These are phyloP conservation scores for Hortiboletus campestris DNA, from an alignment of 768 basidiomycete genomes.

Conservation along the genomic window DNA sequence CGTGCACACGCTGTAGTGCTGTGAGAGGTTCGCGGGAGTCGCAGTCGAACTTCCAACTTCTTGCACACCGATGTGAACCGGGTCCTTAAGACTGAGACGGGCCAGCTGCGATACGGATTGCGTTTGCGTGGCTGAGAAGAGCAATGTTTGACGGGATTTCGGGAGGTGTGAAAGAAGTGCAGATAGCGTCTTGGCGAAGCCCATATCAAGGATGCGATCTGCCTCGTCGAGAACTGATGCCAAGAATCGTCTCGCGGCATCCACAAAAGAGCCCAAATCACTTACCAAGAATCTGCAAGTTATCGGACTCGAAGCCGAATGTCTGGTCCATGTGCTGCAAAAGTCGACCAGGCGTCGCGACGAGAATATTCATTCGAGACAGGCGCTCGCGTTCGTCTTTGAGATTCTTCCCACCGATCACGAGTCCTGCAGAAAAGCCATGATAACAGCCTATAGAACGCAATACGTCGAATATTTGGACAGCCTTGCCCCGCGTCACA, in stretches of 20 bases:
- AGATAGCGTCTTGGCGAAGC: slow-evolving; percentile 83
- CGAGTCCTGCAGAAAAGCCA: slow-evolving; percentile 87
- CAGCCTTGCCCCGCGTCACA: slow-evolving; percentile 54
- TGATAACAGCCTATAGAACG: slow-evolving; percentile 92
- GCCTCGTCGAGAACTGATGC: slow-evolving; percentile 89
- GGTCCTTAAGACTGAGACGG: slow-evolving; percentile 82
- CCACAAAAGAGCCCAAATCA: slow-evolving; percentile 4
- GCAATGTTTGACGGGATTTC: slow-evolving; percentile 86
- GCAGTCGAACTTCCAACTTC: slow-evolving; percentile 42
- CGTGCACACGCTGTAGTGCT: slow-evolving; percentile 80
- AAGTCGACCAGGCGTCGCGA: slow-evolving; percentile 92
- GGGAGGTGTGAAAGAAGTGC: slow-evolving; percentile 93
- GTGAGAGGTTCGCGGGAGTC: slow-evolving; percentile 79
- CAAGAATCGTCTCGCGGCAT: background rate
- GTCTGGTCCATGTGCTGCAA: slow-evolving; percentile 99
- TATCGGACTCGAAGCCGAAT: slow-evolving; percentile 87
- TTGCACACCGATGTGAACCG: slow-evolving; percentile 68
- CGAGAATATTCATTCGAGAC: slow-evolving; percentile 95
- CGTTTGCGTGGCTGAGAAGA: slow-evolving; percentile 97
- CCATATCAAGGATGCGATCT: slow-evolving; percentile 95
- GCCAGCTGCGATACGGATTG: slow-evolving; percentile 86
- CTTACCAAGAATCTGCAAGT: slow-evolving; percentile 87
- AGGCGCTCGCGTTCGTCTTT: slow-evolving; percentile 90
- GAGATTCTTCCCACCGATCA: slow-evolving; percentile 94
- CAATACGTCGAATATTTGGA: slow-evolving; percentile 96